Conservation (phyloP, 371 early-diverging fungal species). For the Mortierella sp. region DNA sequence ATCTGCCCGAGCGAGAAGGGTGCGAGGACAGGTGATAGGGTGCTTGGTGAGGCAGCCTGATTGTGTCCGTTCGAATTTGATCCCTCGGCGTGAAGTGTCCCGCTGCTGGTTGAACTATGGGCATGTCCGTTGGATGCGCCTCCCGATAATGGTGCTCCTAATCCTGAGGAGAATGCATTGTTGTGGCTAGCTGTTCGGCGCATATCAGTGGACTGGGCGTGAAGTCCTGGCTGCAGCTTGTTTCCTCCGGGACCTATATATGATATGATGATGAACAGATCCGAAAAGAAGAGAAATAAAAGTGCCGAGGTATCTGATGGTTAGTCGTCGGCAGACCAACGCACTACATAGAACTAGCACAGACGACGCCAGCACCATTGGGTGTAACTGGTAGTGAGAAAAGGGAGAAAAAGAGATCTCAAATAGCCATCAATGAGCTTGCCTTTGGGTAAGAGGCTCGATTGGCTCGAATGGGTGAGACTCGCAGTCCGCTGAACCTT, state of each 20-base stretch:
- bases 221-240: constrained; percentile 26
- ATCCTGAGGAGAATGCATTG: constrained; percentile 44
- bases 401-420: no score
- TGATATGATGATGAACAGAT: not conserved
- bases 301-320: not conserved
- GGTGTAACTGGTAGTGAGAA: not conserved
- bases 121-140: constrained; percentile 1
- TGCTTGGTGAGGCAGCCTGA: not conserved
- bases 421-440: not conserved
- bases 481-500: constrained; percentile 56
- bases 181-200: constrained; percentile 54
- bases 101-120: not conserved
- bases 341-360: not conserved
- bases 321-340: not conserved
- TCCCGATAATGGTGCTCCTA: constrained; percentile 23
- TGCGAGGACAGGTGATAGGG: constrained; percentile 17
- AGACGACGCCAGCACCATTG: not conserved
- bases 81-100: not conserved
- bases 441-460: constrained; percentile 27
- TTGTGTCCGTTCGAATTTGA: constrained; percentile 1
- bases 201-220: constrained; percentile 36
- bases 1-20: constrained; percentile 45
- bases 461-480: constrained; percentile 27
- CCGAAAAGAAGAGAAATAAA: not conserved
- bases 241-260: constrained; percentile 15